phyloP scores from a whole-genome alignment of 1,284 basidiomycete genomes.

The Trametes hirsuta region DNA sequence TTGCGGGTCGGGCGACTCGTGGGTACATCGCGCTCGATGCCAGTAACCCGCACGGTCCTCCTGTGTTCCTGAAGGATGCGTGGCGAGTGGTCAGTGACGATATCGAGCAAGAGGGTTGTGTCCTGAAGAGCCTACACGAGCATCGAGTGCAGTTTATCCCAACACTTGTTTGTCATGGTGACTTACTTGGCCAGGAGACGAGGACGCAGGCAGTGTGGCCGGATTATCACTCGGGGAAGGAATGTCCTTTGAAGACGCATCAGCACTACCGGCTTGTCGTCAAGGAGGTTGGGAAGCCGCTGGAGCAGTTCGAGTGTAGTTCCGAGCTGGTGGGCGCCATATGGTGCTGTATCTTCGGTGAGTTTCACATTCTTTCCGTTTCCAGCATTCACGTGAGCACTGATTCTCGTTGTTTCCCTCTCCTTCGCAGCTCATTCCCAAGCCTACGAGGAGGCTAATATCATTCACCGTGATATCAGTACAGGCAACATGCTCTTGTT shows the following conservation, averaged over 20 bases:
- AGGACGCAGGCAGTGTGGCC: background rate
- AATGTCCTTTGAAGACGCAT: background rate
- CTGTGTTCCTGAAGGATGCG: constrained; percentile 11
- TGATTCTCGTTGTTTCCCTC: background rate
- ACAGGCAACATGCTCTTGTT: background rate
- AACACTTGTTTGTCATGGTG: constrained; percentile 1
- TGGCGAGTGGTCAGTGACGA: constrained; percentile 5
- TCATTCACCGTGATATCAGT: constrained; percentile 14
- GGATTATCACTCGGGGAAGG: background rate
- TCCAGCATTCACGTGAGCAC: background rate
- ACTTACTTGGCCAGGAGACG: background rate
- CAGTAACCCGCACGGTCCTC: background rate
- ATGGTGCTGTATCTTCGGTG: background rate
- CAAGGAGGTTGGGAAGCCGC: constrained; percentile 23
- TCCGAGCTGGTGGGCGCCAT: background rate
- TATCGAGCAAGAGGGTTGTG: constrained; percentile 1
- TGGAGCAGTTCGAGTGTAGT: background rate
- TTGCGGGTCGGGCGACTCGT: background rate
- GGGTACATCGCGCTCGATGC: background rate
- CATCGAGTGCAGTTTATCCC: background rate
- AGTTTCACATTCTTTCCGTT: background rate
- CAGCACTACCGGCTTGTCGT: constrained; percentile 22
- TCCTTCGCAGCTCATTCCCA: background rate
- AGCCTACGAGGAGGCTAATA: constrained; percentile 1
- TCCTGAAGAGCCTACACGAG: background rate